Percentiles rank a stretch among this genome's conserved stretches.
phyloP scores from a whole-genome alignment of 2,329 filamentous ascomycete genomes.

The Venturia oleaginea region DNA sequence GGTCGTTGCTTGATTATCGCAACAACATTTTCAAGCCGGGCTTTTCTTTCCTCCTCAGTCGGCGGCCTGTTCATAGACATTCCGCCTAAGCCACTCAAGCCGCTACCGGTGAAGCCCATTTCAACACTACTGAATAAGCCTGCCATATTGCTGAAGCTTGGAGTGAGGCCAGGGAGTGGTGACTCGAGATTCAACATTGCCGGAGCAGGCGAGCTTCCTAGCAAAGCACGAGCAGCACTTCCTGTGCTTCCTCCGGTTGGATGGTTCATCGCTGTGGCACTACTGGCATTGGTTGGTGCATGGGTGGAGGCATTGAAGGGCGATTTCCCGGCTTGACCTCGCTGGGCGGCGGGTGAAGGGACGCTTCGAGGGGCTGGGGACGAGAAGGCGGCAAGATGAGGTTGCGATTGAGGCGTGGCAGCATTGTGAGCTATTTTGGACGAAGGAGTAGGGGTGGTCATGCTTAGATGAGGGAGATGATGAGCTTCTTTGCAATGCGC shows the following conservation, averaged over 20 bases:
- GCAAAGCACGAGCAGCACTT: conserved; percentile 12
- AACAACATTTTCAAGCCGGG: conserved; percentile 51
- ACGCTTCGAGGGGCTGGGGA: conserved; percentile 34
- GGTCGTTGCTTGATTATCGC: conserved; percentile 58
- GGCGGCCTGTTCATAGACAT: conserved; percentile 16
- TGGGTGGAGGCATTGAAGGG: conserved; percentile 26
- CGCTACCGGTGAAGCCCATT: conserved; percentile 33
- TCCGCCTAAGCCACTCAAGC: conserved; percentile 28
- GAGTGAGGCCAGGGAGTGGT: conserved; percentile 29
- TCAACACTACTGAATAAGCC: conserved; percentile 27
- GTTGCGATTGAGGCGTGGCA: conserved; percentile 28
- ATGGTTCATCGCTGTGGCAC: conserved; percentile 16
- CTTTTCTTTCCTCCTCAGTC: conserved; percentile 45
- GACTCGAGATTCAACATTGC: conserved; percentile 31
- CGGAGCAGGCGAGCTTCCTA: conserved; percentile 18
- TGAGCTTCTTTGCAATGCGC: neutral
- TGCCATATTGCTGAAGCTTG: conserved; percentile 24
- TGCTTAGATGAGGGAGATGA: conserved; percentile 12
- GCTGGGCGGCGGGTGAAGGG: conserved; percentile 20
- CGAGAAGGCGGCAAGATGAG: conserved; percentile 27
- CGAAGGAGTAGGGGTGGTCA: conserved; percentile 31
- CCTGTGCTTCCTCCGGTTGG: conserved; percentile 16
- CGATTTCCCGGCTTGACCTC: conserved; percentile 28
- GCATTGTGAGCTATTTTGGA: conserved; percentile 11
- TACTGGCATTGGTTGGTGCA: conserved; percentile 14